phyloP scores from a whole-genome alignment of 305 asterid genomes.

The Fraxinus ornus region DNA sequence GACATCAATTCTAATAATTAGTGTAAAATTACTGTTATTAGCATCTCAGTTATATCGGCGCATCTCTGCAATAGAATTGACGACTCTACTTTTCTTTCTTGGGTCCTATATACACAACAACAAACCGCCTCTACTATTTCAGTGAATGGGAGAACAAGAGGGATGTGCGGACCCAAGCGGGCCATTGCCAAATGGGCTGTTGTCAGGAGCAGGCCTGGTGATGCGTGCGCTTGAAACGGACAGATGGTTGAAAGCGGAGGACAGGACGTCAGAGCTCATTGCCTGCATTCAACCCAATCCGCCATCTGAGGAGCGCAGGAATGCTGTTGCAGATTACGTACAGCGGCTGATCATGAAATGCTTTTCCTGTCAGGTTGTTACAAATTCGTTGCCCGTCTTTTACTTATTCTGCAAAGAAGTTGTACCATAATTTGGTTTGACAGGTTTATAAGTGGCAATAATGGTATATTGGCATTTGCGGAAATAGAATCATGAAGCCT shows the following conservation, averaged over 20 bases:
- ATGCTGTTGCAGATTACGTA: slow-evolving; percentile 88
- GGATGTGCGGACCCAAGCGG: slow-evolving; percentile 72
- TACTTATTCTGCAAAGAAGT: slow-evolving; percentile 11
- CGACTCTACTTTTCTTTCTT: slow-evolving; percentile 11
- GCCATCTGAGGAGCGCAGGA: slow-evolving; percentile 82
- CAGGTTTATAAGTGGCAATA: slow-evolving; percentile 3
- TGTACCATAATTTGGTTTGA: not conserved
- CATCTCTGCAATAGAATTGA: slow-evolving; percentile 20
- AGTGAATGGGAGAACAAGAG: slow-evolving; percentile 86
- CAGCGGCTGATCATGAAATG: slow-evolving; percentile 76
- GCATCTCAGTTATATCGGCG: not conserved
- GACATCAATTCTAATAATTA: slow-evolving; percentile 14
- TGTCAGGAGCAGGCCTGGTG: slow-evolving; percentile 69
- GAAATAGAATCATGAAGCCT: not conserved
- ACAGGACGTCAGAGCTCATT: slow-evolving; percentile 87
- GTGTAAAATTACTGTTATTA: slow-evolving; percentile 17
- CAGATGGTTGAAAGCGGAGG: slow-evolving; percentile 87
- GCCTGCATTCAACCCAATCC: slow-evolving; percentile 89
- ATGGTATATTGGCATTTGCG: slow-evolving; percentile 15
- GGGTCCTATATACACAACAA: slow-evolving; percentile 12
- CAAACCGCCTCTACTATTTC: slow-evolving; percentile 12
- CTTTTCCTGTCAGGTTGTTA: slow-evolving; percentile 88
- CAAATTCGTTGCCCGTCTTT: slow-evolving; percentile 10
- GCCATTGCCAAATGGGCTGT: slow-evolving; percentile 69
- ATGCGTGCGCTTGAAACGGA: slow-evolving; percentile 55